Evolutionary conservation across 768 basidiomycete genomes (phyloP).

Genomic region (Brasilioporus rufonigricans): DNA sequence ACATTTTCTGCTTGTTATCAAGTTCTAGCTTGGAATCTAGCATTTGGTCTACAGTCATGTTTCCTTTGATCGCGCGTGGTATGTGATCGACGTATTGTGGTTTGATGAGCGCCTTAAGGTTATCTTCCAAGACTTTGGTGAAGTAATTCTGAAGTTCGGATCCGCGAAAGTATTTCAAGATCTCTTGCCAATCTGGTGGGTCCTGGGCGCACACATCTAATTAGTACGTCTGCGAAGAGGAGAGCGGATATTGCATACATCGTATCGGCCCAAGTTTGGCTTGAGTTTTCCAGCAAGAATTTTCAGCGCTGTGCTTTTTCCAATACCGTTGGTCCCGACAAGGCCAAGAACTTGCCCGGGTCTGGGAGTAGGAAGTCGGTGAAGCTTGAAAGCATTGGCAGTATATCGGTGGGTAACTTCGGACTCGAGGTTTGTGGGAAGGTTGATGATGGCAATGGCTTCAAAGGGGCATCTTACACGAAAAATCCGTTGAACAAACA

Average conservation of each 20-base stretch:
- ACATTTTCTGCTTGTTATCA: constrained; percentile 85
- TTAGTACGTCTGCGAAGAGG: background rate
- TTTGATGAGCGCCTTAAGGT: constrained; percentile 97
- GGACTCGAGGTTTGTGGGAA: constrained; percentile 94
- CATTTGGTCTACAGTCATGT: constrained; percentile 85
- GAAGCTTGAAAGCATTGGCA: constrained; percentile 98
- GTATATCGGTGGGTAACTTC: constrained; percentile 98
- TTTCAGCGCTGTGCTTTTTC: constrained; percentile 97
- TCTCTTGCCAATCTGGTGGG: constrained; percentile 99
- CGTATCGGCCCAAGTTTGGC: constrained; percentile 96
- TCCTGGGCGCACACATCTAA: constrained; percentile 48
- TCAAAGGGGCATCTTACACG: constrained; percentile 92
- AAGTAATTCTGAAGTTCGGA: constrained; percentile 99
- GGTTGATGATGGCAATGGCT: constrained; percentile 97
- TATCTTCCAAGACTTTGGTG: constrained; percentile 98
- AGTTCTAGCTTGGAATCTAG: constrained; percentile 86
- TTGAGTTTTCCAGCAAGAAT: constrained; percentile 96
- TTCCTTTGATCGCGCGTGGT: constrained; percentile 91
- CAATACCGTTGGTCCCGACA: constrained; percentile 99
- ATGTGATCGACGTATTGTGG: constrained; percentile 99
- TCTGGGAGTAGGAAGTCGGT: constrained; percentile 93
- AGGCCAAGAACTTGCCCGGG: constrained; percentile 98
- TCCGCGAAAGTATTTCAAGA: constrained; percentile 96
- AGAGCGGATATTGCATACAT: constrained; percentile 49
- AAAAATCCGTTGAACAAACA: background rate